These are phyloP conservation scores for Alternaria sp. DNA, from an alignment of 2,329 filamentous ascomycete species.

Conservation along the genomic window DNA sequence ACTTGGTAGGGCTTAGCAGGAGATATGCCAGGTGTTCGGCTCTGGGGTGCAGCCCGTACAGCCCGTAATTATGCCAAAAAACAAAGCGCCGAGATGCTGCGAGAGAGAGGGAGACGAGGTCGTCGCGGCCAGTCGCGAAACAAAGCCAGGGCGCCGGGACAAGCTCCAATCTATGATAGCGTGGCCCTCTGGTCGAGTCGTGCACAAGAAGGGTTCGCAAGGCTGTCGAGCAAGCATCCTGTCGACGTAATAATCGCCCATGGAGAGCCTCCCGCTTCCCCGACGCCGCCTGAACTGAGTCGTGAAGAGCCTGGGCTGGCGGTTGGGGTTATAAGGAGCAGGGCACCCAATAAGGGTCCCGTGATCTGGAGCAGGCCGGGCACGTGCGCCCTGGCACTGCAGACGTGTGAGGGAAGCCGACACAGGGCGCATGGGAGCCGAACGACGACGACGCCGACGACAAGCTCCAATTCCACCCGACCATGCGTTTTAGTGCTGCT, in stretches of 20 bases:
- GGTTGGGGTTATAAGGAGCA: constrained; percentile 1
- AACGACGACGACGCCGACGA: constrained; percentile 6
- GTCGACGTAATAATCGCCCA: neutral
- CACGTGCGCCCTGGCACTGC: neutral
- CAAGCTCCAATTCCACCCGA: constrained; percentile 24
- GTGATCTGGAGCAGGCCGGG: constrained; percentile 1
- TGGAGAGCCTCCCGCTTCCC: neutral
- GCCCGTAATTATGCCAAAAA: constrained; percentile 5
- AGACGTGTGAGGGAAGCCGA: neutral
- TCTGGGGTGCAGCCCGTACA: constrained; percentile 19
- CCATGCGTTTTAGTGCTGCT: constrained; percentile 48
- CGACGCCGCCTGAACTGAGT: constrained; percentile 3
- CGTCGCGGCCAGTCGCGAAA: constrained; percentile 28
- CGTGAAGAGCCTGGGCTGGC: neutral
- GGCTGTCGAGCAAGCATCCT: constrained; percentile 1
- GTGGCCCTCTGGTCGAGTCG: constrained; percentile 23
- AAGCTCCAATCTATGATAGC: constrained; percentile 32
- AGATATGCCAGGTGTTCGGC: constrained; percentile 30
- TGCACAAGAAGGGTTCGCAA: constrained; percentile 3
- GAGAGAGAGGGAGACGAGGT: constrained; percentile 14
- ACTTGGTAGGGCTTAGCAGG: constrained; percentile 39
- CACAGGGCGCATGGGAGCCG: neutral
- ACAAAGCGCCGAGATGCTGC: constrained; percentile 5
- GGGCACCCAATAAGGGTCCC: neutral
- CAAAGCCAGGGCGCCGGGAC: constrained; percentile 26